Base-by-base conservation (phyloP, 169 alveolate species). In the Cryptosporidium xiaoi region DNA sequence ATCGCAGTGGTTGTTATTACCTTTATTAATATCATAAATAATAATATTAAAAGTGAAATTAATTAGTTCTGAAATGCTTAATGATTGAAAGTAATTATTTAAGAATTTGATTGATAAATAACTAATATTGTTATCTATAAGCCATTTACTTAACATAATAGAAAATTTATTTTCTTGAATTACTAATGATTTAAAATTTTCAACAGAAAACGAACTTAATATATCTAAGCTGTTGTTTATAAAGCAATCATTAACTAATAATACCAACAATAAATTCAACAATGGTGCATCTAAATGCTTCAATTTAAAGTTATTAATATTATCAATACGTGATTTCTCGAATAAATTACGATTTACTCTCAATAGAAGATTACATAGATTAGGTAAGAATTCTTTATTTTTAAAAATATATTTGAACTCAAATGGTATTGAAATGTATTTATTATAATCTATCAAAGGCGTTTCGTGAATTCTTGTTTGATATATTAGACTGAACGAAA, bases 401-500 rank as follows among this genome's bases (percentile, higher is more conserved):
- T 1, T 58, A 53, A 60, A 77, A 12, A 53, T 31, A 16, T n/a
- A 44, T 53, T 20, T 56, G 34, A 68, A 77, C 33, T n/a, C 48
- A 36, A 12, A 58, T 7, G 87, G 87, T 18, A 77, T 44, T 12
- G 36, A 77, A 16, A 62, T 16, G 34, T 16, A 15, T 40, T 40
- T 44, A 44, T 40, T n/a, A 15, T 60, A 29, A 24, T 62, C 71
- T 18, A 77, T 40, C 12, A 60, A 50, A 6, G 71, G 8, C 27
- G 56, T 62, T 62, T 77, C 87, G 24, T 77, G 71, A 7, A 77
- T 20, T 60, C 87, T 77, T 50, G 77, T 20, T n/a, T 46, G 36
- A 40, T 58, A 56, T 29, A 77, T 60, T 18, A 77, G 67, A 56
- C 83, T 69, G 7, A 69, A 7, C 12, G 67, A 69, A 55, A 69